Evolutionary conservation across 345 rosid genomes (phyloP).

Genomic region (Conringia planisiliqua): DNA sequence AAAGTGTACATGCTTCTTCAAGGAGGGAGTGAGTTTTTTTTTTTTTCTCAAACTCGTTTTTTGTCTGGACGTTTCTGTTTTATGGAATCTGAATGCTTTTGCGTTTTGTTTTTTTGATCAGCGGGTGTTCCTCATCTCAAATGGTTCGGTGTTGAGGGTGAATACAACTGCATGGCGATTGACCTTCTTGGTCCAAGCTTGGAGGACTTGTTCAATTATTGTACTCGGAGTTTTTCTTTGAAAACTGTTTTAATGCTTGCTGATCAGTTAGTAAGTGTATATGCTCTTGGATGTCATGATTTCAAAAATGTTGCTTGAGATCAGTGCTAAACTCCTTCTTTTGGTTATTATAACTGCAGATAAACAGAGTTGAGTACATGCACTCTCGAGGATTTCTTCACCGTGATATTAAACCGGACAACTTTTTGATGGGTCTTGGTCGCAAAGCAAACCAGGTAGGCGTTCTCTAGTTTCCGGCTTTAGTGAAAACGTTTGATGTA

Average conservation of each 20-base stretch:
- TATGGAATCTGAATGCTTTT: neutral
- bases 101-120: neutral
- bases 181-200: slow-evolving; percentile 97
- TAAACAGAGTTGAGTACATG: slow-evolving; percentile 90
- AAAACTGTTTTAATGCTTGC: slow-evolving; percentile 90
- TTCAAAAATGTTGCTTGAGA: neutral
- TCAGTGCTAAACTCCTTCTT: neutral
- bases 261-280: slow-evolving; percentile 69
- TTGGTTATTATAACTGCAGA: slow-evolving; percentile 26
- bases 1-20: slow-evolving; percentile 78
- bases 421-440: slow-evolving; percentile 90
- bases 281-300: neutral
- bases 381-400: slow-evolving; percentile 86
- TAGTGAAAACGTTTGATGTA: neutral
- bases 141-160: slow-evolving; percentile 88
- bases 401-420: slow-evolving; percentile 92
- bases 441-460: slow-evolving; percentile 89
- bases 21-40: slow-evolving; percentile 60
- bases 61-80: neutral
- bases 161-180: slow-evolving; percentile 78
- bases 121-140: slow-evolving; percentile 84
- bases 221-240: slow-evolving; percentile 66
- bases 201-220: slow-evolving; percentile 54
- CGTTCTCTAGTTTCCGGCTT: neutral
- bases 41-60: neutral